phyloP scores from a whole-genome alignment of 2,329 filamentous ascomycete genomes.

The Colletotrichum spinosum region DNA sequence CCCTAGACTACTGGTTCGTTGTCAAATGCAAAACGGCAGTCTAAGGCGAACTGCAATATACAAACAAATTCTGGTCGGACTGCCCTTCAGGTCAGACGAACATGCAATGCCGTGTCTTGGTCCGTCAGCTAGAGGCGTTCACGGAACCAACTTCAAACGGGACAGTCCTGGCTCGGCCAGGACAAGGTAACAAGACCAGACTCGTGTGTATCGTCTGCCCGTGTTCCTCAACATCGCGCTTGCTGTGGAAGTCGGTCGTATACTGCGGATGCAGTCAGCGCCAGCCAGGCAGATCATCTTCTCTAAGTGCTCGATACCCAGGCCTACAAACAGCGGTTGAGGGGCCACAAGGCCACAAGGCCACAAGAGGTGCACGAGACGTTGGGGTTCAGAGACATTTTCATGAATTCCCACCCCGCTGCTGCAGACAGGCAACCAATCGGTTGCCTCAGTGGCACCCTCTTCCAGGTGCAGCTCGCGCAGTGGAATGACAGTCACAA shows the following conservation, averaged over 20 bases:
- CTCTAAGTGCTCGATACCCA: background rate
- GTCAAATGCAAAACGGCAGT: no score
- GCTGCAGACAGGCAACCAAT: constrained; percentile 24
- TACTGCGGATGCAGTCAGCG: no score
- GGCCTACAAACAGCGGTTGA: background rate
- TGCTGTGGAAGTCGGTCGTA: background rate
- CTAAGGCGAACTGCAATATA: no score
- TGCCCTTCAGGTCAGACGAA: no score
- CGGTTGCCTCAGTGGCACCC: constrained; percentile 17
- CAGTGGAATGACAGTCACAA: constrained; percentile 26
- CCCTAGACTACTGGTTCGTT: no score
- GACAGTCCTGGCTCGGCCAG: background rate
- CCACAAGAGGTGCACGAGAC: constrained; percentile 11
- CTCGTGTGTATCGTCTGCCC: no score
- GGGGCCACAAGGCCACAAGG: constrained; percentile 1
- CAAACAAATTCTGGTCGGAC: no score
- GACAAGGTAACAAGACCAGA: no score
- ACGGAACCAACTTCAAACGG: constrained; percentile 26
- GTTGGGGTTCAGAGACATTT: constrained; percentile 5
- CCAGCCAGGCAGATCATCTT: background rate
- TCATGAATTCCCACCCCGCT: constrained; percentile 11
- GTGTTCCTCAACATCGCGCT: background rate
- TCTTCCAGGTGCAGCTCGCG: constrained; percentile 13
- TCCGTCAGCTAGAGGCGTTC: background rate
- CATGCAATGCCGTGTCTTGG: background rate